phyloP scores from a whole-genome alignment of 371 early-diverging fungal genomes.

The Mucor plumbeus region DNA sequence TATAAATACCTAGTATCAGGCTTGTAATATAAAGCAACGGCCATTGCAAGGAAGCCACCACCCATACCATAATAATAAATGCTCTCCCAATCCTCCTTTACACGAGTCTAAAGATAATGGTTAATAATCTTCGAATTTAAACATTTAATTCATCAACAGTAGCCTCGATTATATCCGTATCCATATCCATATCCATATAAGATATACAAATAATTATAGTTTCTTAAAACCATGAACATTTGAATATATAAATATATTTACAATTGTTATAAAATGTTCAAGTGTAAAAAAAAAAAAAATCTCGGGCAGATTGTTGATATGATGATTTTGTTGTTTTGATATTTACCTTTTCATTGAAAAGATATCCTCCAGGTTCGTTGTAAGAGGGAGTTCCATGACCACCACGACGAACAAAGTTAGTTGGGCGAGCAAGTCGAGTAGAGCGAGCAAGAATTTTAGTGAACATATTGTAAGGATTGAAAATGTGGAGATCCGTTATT shows the following conservation, averaged over 20 bases:
- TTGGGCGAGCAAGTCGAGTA: conserved; percentile 54
- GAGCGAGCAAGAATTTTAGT: conserved; percentile 57
- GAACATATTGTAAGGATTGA: conserved; percentile 30
- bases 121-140: background rate
- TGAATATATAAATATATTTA: background rate
- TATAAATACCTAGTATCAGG: conserved; percentile 66
- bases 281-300: background rate
- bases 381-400: conserved; percentile 58
- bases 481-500: conserved; percentile 11
- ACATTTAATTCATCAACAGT: conserved; percentile 2
- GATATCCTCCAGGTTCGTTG: conserved; percentile 70
- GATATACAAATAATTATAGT: background rate
- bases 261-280: background rate
- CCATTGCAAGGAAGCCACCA: conserved; percentile 58
- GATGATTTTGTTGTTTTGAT: background rate
- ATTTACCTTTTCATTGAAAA: conserved; percentile 72
- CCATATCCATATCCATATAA: background rate
- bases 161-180: background rate
- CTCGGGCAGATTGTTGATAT: background rate
- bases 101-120: conserved; percentile 53
- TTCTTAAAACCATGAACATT: background rate
- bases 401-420: conserved; percentile 57
- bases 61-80: conserved; percentile 65
- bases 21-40: conserved; percentile 65
- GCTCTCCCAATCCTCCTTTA: conserved; percentile 76